Conservation (phyloP, 1,139 yeast species). For the Debaryomyces coudertii region DNA sequence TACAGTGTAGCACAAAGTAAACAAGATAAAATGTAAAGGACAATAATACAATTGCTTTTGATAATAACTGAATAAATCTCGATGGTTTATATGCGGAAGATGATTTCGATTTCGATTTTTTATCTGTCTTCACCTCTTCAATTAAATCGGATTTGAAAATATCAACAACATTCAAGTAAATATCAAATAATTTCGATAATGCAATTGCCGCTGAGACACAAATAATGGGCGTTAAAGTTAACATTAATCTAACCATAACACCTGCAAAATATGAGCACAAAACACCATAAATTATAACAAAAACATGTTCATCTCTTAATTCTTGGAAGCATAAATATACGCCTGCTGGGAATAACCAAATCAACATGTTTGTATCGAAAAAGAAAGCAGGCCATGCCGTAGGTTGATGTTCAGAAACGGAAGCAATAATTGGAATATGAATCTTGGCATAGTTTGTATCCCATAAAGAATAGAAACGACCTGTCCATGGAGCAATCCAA, state of each 20-base stretch:
- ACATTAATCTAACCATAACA: constrained; percentile 98
- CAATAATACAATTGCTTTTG: constrained; percentile 66
- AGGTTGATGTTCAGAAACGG: constrained; percentile 99
- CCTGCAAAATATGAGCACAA: constrained; percentile 97
- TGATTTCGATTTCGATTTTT: constrained; percentile 15
- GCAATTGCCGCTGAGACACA: constrained; percentile 92
- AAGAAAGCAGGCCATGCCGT: constrained; percentile 99
- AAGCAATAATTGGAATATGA: constrained; percentile 97
- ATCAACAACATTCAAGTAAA: constrained; percentile 71
- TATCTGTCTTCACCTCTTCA: constrained; percentile 11
- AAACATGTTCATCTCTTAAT: constrained; percentile 87
- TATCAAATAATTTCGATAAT: constrained; percentile 78
- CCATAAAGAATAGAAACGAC: constrained; percentile 98
- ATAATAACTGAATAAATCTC: constrained; percentile 43
- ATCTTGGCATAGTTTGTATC: constrained; percentile 97
- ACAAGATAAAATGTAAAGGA: constrained; percentile 75
- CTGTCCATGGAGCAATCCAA: constrained; percentile 99
- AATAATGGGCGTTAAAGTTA: constrained; percentile 93
- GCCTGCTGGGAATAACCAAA: constrained; percentile 99
- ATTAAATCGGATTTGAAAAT: constrained; percentile 27
- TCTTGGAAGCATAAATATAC: constrained; percentile 89
- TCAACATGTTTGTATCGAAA: constrained; percentile 88
- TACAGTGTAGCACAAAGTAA: constrained; percentile 90
- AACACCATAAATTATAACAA: constrained; percentile 86
- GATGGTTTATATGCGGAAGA: constrained; percentile 19